Evolutionary conservation across 2,329 filamentous ascomycete species (phyloP), one percentile per base, ranked within the genome.

Genomic region (Ramichloridium luteum): DNA sequence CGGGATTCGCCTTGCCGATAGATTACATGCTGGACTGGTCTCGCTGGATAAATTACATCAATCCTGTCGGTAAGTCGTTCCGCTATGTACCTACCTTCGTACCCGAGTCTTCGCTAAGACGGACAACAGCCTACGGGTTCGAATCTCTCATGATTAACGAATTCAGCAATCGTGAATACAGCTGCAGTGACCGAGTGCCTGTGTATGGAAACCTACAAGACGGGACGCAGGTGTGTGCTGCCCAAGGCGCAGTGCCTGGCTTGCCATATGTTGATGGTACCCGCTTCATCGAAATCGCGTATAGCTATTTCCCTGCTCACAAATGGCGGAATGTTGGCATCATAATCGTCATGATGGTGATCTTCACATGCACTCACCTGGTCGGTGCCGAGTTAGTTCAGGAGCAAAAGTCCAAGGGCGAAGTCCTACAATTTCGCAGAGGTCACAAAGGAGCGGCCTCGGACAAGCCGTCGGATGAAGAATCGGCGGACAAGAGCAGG

Each of bases 61-160:
- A 90, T 38, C 80, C 81, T 3, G 67, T 90, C 11, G 73, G n/a
- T n/a, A n/a, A n/a, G n/a, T n/a, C n/a, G n/a, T n/a, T n/a, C n/a
- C n/a, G n/a, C n/a, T n/a, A n/a, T n/a, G n/a, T n/a, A n/a, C n/a
- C n/a, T n/a, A n/a, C n/a, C n/a, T n/a, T n/a, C n/a, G n/a, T n/a
- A n/a, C n/a, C n/a, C n/a, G n/a, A n/a, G n/a, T n/a, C n/a, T n/a
- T n/a, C n/a, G n/a, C n/a, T n/a, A n/a, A n/a, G n/a, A n/a, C n/a
- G n/a, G n/a, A n/a, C n/a, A n/a, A n/a, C n/a, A n/a, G n/a, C 71
- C 2, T 90, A 90, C 41, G 74, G 75, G 0, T 92, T 90, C 47
- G 82, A 92, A 53, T 64, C 74, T 0, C 64, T 90, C 16, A 49
- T 51, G 38, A 41, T 50, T 34, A 90, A 90, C 55, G 84, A 93